Percentiles rank a stretch among this genome's conserved stretches.
phyloP scores from a whole-genome alignment of 495 filamentous ascomycete genomes.

The Gamarada debralockiae region DNA sequence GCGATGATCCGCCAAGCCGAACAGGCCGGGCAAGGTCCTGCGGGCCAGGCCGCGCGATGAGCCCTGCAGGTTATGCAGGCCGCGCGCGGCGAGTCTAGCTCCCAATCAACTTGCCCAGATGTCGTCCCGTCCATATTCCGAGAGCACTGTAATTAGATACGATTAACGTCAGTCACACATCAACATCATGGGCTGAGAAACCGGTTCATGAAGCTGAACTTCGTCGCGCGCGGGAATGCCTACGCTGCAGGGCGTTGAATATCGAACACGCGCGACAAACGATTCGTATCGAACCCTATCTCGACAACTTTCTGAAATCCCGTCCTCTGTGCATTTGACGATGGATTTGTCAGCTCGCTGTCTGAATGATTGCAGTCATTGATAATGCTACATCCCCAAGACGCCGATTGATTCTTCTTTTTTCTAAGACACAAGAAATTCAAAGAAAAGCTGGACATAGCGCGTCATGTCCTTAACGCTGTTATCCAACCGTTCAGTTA shows the following conservation, averaged over 20 bases:
- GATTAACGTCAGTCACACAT: conserved; percentile 10
- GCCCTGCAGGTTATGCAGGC: conserved; percentile 1
- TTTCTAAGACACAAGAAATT: conserved; percentile 7
- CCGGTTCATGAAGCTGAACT: conserved; percentile 7
- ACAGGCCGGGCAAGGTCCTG: not conserved
- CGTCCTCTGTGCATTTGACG: conserved; percentile 9
- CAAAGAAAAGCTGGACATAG: conserved; percentile 12
- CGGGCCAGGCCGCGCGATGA: not conserved
- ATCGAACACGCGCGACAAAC: conserved; percentile 7
- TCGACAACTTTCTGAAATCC: conserved; percentile 7
- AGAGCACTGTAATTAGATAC: conserved; percentile 15
- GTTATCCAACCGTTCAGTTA: conserved; percentile 11
- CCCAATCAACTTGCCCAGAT: conserved; percentile 10
- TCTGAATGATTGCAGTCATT: conserved; percentile 3
- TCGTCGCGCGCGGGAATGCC: conserved; percentile 5
- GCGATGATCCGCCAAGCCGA: conserved; percentile 17
- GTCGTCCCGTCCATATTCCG: conserved; percentile 7
- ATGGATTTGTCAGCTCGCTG: conserved; percentile 7
- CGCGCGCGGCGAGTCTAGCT: conserved; percentile 8
- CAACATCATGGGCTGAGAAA: conserved; percentile 10
- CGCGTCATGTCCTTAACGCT: conserved; percentile 8
- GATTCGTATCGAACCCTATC: conserved; percentile 7
- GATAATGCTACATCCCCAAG: conserved; percentile 6
- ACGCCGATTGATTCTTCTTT: conserved; percentile 3
- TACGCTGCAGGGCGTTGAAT: conserved; percentile 8